Percentiles rank a stretch among this genome's conserved stretches.
phyloP scores from a whole-genome alignment of 768 basidiomycete genomes.

The Boletus insuetus region DNA sequence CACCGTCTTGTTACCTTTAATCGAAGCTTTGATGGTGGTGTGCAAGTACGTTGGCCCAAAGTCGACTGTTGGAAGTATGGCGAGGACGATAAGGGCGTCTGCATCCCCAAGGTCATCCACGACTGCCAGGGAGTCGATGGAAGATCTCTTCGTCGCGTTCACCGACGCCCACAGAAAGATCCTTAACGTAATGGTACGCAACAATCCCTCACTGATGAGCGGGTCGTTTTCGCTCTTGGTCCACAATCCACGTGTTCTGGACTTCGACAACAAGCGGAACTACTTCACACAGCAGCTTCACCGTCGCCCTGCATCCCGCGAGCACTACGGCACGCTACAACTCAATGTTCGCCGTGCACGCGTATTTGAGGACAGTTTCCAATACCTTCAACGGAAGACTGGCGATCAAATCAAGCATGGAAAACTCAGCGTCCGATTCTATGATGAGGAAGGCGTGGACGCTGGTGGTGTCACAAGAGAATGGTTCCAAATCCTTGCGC shows the following conservation, averaged over 20 bases:
- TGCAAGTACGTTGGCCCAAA: conserved; percentile 90
- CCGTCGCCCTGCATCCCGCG: conserved; percentile 72
- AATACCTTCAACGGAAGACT: conserved; percentile 80
- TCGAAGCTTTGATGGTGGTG: conserved; percentile 97
- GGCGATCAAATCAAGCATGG: conserved; percentile 98
- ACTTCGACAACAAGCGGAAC: conserved; percentile 99
- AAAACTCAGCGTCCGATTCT: conserved; percentile 94
- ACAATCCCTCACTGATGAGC: conserved; percentile 96
- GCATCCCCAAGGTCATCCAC: conserved; percentile 68
- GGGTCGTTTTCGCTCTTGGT: conserved; percentile 97
- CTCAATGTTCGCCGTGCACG: conserved; percentile 86
- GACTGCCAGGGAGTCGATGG: conserved; percentile 73
- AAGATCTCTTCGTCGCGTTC: conserved; percentile 89
- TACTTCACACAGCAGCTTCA: conserved; percentile 93
- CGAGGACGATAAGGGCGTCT: conserved; percentile 58
- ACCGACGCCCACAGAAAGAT: conserved; percentile 92
- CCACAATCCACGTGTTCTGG: conserved; percentile 92
- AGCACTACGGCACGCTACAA: conserved; percentile 81
- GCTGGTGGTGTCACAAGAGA: conserved; percentile 97
- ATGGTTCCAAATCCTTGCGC: conserved; percentile 97
- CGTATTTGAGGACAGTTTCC: conserved; percentile 98
- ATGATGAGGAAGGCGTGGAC: conserved; percentile 97
- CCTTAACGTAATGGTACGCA: conserved; percentile 95
- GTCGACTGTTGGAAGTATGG: conserved; percentile 39
- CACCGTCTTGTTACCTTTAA: conserved; percentile 88